These are phyloP conservation scores for Punica granatum DNA, from an alignment of 345 rosid genomes.

Conservation along the genomic window DNA sequence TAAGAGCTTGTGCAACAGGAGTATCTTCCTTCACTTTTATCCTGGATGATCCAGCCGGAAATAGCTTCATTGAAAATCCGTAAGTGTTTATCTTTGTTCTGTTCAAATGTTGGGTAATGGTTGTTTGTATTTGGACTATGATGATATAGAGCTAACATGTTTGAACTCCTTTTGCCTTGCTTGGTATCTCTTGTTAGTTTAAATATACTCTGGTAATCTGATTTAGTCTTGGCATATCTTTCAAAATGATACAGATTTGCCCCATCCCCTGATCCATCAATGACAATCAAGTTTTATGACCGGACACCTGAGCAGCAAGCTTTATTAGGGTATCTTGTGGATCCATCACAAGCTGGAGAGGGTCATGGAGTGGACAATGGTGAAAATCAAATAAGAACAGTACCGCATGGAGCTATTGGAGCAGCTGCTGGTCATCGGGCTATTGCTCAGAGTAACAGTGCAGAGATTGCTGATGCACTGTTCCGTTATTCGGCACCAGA, in stretches of 20 bases:
- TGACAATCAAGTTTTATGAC: conserved; percentile 71
- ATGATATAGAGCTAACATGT: not conserved
- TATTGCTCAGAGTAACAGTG: conserved; percentile 80
- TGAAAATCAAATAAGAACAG: conserved; percentile 23
- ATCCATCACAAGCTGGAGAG: conserved; percentile 39
- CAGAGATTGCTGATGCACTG: conserved; percentile 69
- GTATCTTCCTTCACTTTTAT: conserved; percentile 57
- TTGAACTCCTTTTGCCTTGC: not conserved
- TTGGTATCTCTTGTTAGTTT: not conserved
- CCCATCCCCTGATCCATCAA: conserved; percentile 76
- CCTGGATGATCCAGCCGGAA: conserved; percentile 93
- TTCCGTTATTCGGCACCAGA: conserved; percentile 82
- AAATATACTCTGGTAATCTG: not conserved
- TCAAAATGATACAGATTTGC: conserved; percentile 41
- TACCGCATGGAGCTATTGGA: conserved; percentile 79
- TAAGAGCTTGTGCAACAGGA: conserved; percentile 75
- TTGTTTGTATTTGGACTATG: no score
- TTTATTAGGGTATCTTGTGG: conserved; percentile 59
- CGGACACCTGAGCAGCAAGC: conserved; percentile 85
- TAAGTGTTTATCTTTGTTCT: conserved; percentile 27
- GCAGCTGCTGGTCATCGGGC: conserved; percentile 79
- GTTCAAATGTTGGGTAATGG: not conserved
- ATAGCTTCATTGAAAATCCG: conserved; percentile 95
- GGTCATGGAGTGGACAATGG: conserved; percentile 20
- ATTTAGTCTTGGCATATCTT: conserved; percentile 3